Evolutionary conservation across 495 filamentous ascomycete species (phyloP).

Genomic region (Neurospora tetrasperma): DNA sequence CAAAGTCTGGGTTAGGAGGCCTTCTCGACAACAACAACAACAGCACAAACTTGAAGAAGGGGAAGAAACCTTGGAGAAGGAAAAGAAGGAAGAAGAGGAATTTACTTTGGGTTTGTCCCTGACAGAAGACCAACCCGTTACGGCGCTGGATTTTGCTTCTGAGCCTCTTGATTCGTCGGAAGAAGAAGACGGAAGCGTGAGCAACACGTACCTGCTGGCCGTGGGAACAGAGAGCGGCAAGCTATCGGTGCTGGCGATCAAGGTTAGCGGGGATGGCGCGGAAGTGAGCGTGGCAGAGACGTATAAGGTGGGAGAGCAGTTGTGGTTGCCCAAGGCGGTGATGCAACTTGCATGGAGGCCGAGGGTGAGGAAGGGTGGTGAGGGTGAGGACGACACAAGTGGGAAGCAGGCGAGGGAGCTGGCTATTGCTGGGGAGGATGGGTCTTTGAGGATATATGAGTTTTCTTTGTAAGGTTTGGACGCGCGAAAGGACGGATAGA

Average conservation of each 20-base stretch:
- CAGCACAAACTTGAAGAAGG: neutral
- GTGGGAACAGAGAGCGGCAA: constrained; percentile 55
- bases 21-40: neutral
- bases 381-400: neutral
- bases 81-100: constrained; percentile 19
- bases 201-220: constrained; percentile 43
- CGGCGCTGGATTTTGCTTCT: constrained; percentile 60
- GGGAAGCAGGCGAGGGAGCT: constrained; percentile 39
- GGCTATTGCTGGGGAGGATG: constrained; percentile 76
- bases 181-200: too few species aligned
- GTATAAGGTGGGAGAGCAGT: constrained; percentile 32
- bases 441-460: constrained; percentile 62
- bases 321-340: constrained; percentile 61
- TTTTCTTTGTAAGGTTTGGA: constrained; percentile 24
- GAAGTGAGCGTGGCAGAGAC: constrained; percentile 36
- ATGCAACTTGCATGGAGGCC: constrained; percentile 73
- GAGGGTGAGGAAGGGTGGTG: constrained; percentile 5
- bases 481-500: neutral
- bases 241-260: constrained; percentile 34
- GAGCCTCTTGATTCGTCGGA: too few species aligned
- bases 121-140: constrained; percentile 46
- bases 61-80: neutral
- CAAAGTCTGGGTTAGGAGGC: constrained; percentile 56
- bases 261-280: constrained; percentile 19
- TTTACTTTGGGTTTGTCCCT: constrained; percentile 17